These are phyloP conservation scores for Vaccinium vitisidaea DNA, from an alignment of 148 eudicot species.

Conservation along the genomic window DNA sequence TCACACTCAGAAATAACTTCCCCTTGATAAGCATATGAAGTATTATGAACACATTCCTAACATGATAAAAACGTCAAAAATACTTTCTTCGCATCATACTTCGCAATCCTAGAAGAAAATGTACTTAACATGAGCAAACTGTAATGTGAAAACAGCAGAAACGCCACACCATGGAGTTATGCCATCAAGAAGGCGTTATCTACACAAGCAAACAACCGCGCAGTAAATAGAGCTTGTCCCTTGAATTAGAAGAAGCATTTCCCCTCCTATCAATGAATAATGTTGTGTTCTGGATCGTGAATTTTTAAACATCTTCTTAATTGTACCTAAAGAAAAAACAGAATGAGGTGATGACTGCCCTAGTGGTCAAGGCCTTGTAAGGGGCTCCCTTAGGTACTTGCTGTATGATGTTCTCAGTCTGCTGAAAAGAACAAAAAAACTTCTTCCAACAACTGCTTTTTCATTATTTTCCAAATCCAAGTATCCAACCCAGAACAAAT, in stretches of 20 bases:
- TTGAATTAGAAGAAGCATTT: not conserved
- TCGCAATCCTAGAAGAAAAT: not conserved
- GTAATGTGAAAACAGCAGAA: not conserved
- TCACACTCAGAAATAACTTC: not conserved
- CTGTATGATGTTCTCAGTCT: not conserved
- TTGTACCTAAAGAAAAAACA: not conserved
- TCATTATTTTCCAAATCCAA: not conserved
- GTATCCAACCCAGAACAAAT: not conserved
- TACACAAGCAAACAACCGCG: not conserved
- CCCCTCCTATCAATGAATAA: not conserved
- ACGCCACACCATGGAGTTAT: not conserved
- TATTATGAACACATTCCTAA: not conserved
- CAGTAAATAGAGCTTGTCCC: not conserved
- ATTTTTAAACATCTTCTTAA: not conserved
- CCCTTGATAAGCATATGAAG: not conserved
- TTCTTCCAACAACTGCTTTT: too few relatives aligned
- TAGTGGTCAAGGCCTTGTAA: not conserved
- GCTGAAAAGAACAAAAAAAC: conserved; percentile 1
- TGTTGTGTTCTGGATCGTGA: not conserved
- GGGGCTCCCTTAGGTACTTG: not conserved
- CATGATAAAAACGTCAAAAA: too few relatives aligned
- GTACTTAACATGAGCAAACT: not conserved
- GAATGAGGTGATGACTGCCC: not conserved
- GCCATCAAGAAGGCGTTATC: not conserved
- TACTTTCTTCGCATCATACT: not conserved